Percentiles rank a stretch among this genome's conserved stretches.
phyloP scores from a whole-genome alignment of 495 filamentous ascomycete species.

The Usnea hakonensis region DNA sequence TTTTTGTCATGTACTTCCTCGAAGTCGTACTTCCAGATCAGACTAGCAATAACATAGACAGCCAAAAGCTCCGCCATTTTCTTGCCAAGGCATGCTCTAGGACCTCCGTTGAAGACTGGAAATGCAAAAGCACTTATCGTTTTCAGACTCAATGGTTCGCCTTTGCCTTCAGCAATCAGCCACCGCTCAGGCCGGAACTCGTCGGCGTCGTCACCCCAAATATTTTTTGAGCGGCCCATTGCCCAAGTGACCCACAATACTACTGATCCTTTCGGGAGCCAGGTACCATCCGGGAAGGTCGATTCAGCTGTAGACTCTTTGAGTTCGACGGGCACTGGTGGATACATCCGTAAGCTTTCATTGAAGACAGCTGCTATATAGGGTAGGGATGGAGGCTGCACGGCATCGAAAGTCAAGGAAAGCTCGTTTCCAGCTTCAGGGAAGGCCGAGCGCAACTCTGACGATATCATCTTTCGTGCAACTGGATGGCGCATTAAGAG shows the following conservation, averaged over 20 bases:
- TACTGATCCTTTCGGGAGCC: constrained; percentile 42
- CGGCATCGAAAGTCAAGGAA: constrained; percentile 26
- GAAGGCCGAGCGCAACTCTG: constrained; percentile 31
- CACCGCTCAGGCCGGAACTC: constrained; percentile 47
- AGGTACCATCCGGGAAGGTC: constrained; percentile 51
- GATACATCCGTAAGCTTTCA: constrained; percentile 48
- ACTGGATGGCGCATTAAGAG: constrained; percentile 44
- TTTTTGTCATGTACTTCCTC: constrained; percentile 28
- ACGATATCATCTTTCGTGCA: constrained; percentile 31
- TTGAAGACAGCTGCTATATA: constrained; percentile 52
- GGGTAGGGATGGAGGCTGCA: constrained; percentile 39
- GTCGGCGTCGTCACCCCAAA: constrained; percentile 50
- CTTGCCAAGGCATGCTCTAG: constrained; percentile 49
- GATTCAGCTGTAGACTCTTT: constrained; percentile 44
- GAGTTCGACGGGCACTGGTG: constrained; percentile 55
- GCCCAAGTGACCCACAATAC: constrained; percentile 54
- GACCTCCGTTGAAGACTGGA: constrained; percentile 55
- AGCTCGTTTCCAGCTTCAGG: background rate
- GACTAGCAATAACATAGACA: constrained; percentile 42
- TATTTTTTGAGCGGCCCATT: constrained; percentile 47
- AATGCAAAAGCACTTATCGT: constrained; percentile 45
- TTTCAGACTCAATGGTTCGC: constrained; percentile 25
- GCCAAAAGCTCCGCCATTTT: constrained; percentile 53
- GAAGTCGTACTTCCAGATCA: constrained; percentile 45
- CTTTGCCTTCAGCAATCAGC: constrained; percentile 24